phyloP scores from a whole-genome alignment of 2,329 filamentous ascomycete species.

The Leptographium wingfieldii region DNA sequence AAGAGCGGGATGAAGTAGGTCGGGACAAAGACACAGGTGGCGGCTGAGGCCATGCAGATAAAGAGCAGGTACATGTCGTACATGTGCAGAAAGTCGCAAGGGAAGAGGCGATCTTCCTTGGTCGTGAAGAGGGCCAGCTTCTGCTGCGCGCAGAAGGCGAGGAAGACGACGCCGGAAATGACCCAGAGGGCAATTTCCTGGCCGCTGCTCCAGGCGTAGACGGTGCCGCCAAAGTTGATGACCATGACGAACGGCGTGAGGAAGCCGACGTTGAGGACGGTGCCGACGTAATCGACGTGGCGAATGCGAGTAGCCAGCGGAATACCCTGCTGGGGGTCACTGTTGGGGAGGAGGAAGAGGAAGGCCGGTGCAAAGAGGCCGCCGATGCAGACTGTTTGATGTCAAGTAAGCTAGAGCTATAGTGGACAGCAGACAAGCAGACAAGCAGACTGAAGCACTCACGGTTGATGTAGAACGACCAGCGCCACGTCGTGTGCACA shows the following conservation, averaged over 20 bases:
- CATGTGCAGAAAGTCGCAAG: constrained; percentile 29
- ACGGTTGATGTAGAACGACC: constrained; percentile 12
- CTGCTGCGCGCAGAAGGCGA: constrained; percentile 24
- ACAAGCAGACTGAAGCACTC: not conserved
- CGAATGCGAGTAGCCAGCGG: too few species aligned
- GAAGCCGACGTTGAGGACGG: constrained; percentile 26
- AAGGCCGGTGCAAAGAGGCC: too few species aligned
- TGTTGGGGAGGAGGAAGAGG: too few species aligned
- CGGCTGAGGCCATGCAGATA: constrained; percentile 18
- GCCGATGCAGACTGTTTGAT: too few species aligned
- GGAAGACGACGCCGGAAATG: constrained; percentile 17
- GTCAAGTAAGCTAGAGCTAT: not conserved
- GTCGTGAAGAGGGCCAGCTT: constrained; percentile 26
- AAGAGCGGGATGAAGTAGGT: constrained; percentile 40
- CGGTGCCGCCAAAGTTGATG: constrained; percentile 35
- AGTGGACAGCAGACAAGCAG: not conserved
- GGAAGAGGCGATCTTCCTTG: constrained; percentile 27
- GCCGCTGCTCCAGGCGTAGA: constrained; percentile 31
- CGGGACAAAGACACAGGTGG: constrained; percentile 16
- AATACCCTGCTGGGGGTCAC: too few species aligned
- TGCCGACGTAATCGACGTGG: constrained; percentile 27
- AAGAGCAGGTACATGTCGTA: constrained; percentile 29
- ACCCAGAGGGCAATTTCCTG: constrained; percentile 11
- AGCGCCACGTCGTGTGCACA: constrained; percentile 28
- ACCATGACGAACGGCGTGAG: constrained; percentile 29